These are phyloP conservation scores for Penicillium desertorum DNA, from an alignment of 495 filamentous ascomycete species.

Conservation along the genomic window DNA sequence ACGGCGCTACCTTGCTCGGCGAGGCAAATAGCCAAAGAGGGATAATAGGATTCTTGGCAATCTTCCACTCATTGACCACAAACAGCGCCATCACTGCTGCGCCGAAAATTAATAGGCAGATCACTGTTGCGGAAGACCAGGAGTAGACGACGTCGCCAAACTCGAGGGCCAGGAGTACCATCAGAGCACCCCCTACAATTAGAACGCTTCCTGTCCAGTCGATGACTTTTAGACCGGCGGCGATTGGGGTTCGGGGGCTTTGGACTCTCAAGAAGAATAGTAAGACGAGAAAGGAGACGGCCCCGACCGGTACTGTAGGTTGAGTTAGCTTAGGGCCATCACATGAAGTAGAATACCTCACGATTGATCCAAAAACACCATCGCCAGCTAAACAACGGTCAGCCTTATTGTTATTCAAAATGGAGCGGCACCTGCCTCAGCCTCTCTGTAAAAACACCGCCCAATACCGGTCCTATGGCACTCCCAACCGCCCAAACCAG, in stretches of 20 bases:
- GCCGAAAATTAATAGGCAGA: constrained; percentile 72
- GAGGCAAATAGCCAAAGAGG: constrained; percentile 62
- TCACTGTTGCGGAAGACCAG: constrained; percentile 52
- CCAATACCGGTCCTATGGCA: constrained; percentile 63
- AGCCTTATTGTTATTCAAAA: background rate
- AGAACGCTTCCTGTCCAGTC: constrained; percentile 66
- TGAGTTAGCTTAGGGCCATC: background rate
- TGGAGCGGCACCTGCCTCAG: background rate
- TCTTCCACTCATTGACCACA: constrained; percentile 61
- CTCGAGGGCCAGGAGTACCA: constrained; percentile 69
- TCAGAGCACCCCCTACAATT: constrained; percentile 64
- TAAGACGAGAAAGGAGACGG: constrained; percentile 58
- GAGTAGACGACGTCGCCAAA: constrained; percentile 64
- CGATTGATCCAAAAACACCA: constrained; percentile 59
- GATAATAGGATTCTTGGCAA: constrained; percentile 69
- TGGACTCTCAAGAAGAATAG: constrained; percentile 67
- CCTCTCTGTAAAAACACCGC: constrained; percentile 59
- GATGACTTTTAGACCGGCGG: constrained; percentile 65
- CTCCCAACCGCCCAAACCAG: constrained; percentile 65
- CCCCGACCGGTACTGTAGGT: constrained; percentile 50
- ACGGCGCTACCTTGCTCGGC: constrained; percentile 45
- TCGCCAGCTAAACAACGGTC: constrained; percentile 44
- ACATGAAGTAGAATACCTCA: background rate
- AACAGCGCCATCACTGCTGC: constrained; percentile 56
- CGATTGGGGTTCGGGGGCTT: constrained; percentile 65